Conservation (phyloP, 495 filamentous ascomycete species). For the Neurospora sp. region DNA sequence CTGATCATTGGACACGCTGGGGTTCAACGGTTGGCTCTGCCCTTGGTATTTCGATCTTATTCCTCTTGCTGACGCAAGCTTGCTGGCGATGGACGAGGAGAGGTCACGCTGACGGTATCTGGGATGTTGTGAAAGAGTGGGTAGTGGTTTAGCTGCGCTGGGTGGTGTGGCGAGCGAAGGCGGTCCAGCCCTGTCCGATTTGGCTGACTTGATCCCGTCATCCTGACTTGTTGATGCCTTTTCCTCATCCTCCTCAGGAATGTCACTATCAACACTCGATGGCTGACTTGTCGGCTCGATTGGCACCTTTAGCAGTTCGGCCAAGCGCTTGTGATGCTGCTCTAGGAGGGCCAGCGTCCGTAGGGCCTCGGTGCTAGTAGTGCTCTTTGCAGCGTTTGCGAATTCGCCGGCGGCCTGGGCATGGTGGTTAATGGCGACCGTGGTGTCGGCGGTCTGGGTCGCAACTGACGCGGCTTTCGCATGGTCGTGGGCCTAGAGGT, state of each 20-base stretch:
- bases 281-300: conserved; percentile 45
- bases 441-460: conserved; percentile 63
- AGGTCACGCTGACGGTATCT: conserved; percentile 51
- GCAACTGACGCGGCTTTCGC: conserved; percentile 68
- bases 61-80: conserved; percentile 78
- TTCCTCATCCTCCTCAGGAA: conserved; percentile 29
- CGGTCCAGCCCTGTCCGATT: conserved; percentile 11
- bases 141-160: conserved; percentile 29
- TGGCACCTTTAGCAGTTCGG: conserved; percentile 64
- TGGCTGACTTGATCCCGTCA: conserved; percentile 4
- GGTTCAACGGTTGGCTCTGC: conserved; percentile 46
- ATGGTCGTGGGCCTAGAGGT: conserved; percentile 73
- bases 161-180: conserved; percentile 17
- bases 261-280: conserved; percentile 22
- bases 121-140: conserved; percentile 39
- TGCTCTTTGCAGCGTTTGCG: conserved; percentile 64
- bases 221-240: conserved; percentile 14
- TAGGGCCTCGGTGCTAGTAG: conserved; percentile 70
- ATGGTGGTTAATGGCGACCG: conserved; percentile 76
- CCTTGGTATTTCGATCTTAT: conserved; percentile 60
- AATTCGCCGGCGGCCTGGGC: conserved; percentile 85
- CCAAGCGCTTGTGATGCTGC: conserved; percentile 71
- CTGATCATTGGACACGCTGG: conserved; percentile 64
- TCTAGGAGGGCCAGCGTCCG: conserved; percentile 78
- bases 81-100: conserved; percentile 81